Percentiles rank a stretch among this genome's conserved stretches.
phyloP scores from a whole-genome alignment of 495 filamentous ascomycete species.

The Echria macrotheca region DNA sequence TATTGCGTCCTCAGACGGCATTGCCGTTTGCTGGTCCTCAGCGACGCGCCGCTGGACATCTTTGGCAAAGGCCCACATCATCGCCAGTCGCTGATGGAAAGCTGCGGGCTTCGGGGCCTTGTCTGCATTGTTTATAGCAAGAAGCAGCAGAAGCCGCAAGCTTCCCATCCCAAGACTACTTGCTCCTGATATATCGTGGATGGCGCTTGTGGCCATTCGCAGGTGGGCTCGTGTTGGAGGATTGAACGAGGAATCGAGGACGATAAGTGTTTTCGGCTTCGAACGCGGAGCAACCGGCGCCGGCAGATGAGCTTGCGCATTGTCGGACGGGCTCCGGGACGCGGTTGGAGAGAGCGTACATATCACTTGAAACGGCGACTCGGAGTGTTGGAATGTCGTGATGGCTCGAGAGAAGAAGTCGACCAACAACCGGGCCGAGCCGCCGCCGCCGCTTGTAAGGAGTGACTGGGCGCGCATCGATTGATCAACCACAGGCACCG shows the following conservation, averaged over 20 bases:
- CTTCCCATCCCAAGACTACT: not conserved
- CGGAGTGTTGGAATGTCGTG: slow-evolving; percentile 51
- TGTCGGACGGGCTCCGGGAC: slow-evolving; percentile 4
- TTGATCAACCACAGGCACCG: slow-evolving; percentile 14
- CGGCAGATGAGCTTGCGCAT: slow-evolving; percentile 4
- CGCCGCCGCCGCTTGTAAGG: slow-evolving; percentile 1
- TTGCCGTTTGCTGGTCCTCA: not conserved
- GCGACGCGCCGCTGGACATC: slow-evolving; percentile 43
- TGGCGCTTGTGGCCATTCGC: slow-evolving; percentile 63
- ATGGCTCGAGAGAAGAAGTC: slow-evolving; percentile 47
- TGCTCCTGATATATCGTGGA: slow-evolving; percentile 37
- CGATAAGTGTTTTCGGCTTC: slow-evolving; percentile 50
- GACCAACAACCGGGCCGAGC: slow-evolving; percentile 18
- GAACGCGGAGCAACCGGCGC: slow-evolving; percentile 17
- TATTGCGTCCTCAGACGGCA: slow-evolving; percentile 16
- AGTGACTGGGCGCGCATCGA: slow-evolving; percentile 17
- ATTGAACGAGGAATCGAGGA: slow-evolving; percentile 95
- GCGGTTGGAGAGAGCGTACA: slow-evolving; percentile 38
- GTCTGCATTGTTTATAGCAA: slow-evolving; percentile 89
- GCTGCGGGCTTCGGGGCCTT: slow-evolving; percentile 78
- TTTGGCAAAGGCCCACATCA: slow-evolving; percentile 79
- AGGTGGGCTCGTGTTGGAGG: slow-evolving; percentile 83
- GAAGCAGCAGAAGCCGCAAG: slow-evolving; percentile 67
- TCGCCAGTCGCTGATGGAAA: slow-evolving; percentile 74
- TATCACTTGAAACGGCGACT: slow-evolving; percentile 54